These are phyloP conservation scores for Teratosphaeria viscida DNA, from an alignment of 2,329 filamentous ascomycete species.

Conservation along the genomic window DNA sequence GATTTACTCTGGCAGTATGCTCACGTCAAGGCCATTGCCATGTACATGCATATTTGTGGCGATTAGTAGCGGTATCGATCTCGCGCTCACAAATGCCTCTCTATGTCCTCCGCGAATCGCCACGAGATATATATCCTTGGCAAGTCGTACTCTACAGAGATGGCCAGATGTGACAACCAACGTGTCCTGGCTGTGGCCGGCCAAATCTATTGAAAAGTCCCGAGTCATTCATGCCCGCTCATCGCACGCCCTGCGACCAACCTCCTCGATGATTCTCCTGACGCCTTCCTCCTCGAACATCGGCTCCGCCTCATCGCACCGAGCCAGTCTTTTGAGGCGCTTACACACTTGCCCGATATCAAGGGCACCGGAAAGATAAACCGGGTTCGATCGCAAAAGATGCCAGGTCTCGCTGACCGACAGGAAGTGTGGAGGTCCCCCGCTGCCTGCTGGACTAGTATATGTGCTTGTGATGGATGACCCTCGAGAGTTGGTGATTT, in stretches of 20 bases:
- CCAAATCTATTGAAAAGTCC: no score
- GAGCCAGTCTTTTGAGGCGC: conserved; percentile 60
- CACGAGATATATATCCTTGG: no score
- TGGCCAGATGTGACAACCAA: no score
- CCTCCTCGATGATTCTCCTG: conserved; percentile 63
- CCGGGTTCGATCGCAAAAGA: conserved; percentile 67
- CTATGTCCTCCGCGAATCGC: no score
- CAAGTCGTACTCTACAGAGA: no score
- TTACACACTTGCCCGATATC: conserved; percentile 76
- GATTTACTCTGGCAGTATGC: no score
- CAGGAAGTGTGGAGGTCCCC: conserved; percentile 40
- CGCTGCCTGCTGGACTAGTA: conserved; percentile 28
- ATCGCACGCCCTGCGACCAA: conserved; percentile 65
- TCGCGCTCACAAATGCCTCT: no score
- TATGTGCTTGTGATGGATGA: conserved; percentile 7
- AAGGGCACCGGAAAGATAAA: conserved; percentile 66
- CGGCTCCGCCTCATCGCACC: conserved; percentile 76
- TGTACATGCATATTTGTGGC: no score
- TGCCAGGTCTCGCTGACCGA: conserved; percentile 81
- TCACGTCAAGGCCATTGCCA: no score
- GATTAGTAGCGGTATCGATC: no score
- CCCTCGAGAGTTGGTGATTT: conserved; percentile 12
- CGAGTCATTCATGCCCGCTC: conserved; percentile 42
- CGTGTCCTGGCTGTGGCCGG: no score
- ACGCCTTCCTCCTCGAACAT: conserved; percentile 76